phyloP scores from a whole-genome alignment of 1,284 basidiomycete species.

The Melampsora occidentalis region DNA sequence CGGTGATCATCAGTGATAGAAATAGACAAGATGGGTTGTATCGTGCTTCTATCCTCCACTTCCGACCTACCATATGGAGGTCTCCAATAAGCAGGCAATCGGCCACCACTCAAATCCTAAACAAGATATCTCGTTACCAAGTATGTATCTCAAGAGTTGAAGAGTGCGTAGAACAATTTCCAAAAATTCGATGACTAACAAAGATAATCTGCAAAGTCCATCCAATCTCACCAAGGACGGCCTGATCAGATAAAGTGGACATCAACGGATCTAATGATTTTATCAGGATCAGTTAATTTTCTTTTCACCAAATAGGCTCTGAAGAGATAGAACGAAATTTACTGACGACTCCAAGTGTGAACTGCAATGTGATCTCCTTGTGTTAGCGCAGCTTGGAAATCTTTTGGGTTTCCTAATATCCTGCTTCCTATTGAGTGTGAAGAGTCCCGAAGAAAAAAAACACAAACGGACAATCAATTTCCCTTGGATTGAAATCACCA shows the following conservation, averaged over 20 bases:
- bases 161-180: neutral
- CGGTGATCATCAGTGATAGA: slow-evolving; percentile 18
- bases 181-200: slow-evolving; percentile 49
- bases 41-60: slow-evolving; percentile 58
- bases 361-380: slow-evolving; percentile 47
- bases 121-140: neutral
- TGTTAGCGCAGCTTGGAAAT: slow-evolving; percentile 57
- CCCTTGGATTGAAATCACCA: neutral
- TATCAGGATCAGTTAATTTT: too few relatives aligned
- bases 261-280: slow-evolving; percentile 33
- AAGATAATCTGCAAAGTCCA: slow-evolving; percentile 79
- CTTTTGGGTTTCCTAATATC: slow-evolving; percentile 62
- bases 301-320: neutral
- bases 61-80: slow-evolving; percentile 72
- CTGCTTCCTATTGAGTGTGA: slow-evolving; percentile 23
- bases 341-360: slow-evolving; percentile 62
- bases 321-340: neutral
- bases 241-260: slow-evolving; percentile 40
- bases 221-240: slow-evolving; percentile 62
- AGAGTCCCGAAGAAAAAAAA: neutral
- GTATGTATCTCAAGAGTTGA: neutral
- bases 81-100: slow-evolving; percentile 41
- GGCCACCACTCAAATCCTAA: slow-evolving; percentile 33
- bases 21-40: neutral
- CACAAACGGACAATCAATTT: neutral